These are phyloP conservation scores for Lablab purpureus DNA, from an alignment of 306 rosid genomes.

Conservation along the genomic window DNA sequence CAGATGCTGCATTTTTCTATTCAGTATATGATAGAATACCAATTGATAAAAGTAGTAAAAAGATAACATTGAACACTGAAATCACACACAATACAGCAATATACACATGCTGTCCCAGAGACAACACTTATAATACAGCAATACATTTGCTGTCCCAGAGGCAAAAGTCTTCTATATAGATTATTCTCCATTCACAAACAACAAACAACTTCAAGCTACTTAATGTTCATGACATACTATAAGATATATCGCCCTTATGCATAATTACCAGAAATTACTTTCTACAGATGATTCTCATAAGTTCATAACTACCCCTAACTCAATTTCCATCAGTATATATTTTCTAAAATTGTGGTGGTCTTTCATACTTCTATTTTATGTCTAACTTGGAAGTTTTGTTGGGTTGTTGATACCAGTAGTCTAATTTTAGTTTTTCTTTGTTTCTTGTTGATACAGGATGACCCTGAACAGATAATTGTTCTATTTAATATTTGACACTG, in stretches of 20 bases:
- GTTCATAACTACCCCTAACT: background rate
- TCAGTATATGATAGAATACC: background rate
- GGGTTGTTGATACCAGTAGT: slow-evolving; percentile 30
- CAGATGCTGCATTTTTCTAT: slow-evolving; percentile 9
- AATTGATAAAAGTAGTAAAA: too few relatives aligned
- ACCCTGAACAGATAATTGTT: slow-evolving; percentile 49
- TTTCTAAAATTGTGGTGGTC: slow-evolving; percentile 39
- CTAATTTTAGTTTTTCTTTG: slow-evolving; percentile 11
- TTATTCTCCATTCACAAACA: too few relatives aligned
- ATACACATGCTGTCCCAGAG: too few relatives aligned
- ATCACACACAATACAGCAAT: too few relatives aligned
- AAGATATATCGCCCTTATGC: background rate
- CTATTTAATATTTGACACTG: slow-evolving; percentile 23
- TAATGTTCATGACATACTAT: too few relatives aligned
- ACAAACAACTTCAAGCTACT: background rate
- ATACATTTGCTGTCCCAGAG: too few relatives aligned
- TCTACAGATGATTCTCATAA: background rate
- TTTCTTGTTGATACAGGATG: slow-evolving; percentile 64
- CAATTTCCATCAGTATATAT: background rate
- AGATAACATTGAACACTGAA: too few relatives aligned
- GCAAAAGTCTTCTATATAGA: too few relatives aligned
- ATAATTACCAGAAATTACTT: too few relatives aligned
- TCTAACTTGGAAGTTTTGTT: slow-evolving; percentile 18
- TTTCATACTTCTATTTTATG: slow-evolving; percentile 31
- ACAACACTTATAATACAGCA: too few relatives aligned